phyloP scores from a whole-genome alignment of 768 basidiomycete species.

The Podaxis pistillaris region DNA sequence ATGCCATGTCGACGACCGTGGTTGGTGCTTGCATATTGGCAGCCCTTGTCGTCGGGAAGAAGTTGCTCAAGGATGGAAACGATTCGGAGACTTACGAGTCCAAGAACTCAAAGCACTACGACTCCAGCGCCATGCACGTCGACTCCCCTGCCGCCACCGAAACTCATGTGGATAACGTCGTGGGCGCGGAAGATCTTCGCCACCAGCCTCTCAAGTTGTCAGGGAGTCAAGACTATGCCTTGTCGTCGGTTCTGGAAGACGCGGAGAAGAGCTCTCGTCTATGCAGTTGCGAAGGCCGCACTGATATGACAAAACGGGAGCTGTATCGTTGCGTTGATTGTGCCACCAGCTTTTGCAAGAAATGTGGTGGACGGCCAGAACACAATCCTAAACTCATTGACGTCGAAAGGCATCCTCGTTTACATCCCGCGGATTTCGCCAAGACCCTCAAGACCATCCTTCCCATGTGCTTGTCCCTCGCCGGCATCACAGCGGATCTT shows the following conservation, averaged over 20 bases:
- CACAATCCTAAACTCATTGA: constrained; percentile 70
- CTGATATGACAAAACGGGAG: constrained; percentile 65
- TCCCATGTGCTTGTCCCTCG: constrained; percentile 80
- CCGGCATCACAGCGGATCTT: constrained; percentile 44
- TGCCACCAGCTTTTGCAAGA: constrained; percentile 73
- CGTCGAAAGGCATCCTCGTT: constrained; percentile 48
- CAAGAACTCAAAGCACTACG: constrained; percentile 42
- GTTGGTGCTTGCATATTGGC: constrained; percentile 88
- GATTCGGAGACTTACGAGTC: constrained; percentile 69
- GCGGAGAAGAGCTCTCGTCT: constrained; percentile 75
- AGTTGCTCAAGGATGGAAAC: constrained; percentile 64
- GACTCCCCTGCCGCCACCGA: constrained; percentile 48
- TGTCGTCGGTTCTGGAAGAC: constrained; percentile 55
- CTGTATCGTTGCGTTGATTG: constrained; percentile 77
- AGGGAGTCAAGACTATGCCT: constrained; percentile 41
- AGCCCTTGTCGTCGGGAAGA: constrained; percentile 67
- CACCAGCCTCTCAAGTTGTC: constrained; percentile 70
- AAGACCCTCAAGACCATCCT: constrained; percentile 73
- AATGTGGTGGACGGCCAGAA: constrained; percentile 89
- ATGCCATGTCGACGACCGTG: constrained; percentile 97
- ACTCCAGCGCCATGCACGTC: constrained; percentile 27
- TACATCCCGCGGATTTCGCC: constrained; percentile 73
- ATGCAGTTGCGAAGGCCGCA: constrained; percentile 89
- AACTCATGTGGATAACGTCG: background rate
- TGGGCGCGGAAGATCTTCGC: constrained; percentile 52